Percentiles rank a stretch among this genome's conserved stretches.
Conservation (phyloP, 139 green algal species). For the Nannochloris sp. region DNA sequence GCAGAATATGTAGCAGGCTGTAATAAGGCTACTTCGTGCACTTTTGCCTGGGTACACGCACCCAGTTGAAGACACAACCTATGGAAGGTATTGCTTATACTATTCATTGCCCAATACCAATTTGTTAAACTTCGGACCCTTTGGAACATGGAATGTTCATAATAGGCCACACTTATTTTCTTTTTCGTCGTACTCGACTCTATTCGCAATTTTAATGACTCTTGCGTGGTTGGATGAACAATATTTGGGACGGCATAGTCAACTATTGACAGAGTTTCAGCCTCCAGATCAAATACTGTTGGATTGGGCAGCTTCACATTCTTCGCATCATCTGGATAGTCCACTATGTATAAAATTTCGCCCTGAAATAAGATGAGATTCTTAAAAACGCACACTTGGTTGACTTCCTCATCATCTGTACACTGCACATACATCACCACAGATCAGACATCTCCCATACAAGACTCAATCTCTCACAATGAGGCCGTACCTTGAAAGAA, state of each 20-base stretch:
- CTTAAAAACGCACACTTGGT: conserved; percentile 6
- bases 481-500: conserved; percentile 2
- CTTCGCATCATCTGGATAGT: background rate
- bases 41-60: background rate
- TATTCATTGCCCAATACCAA: conserved; percentile 11
- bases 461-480: background rate
- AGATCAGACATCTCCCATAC: background rate
- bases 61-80: conserved; percentile 1
- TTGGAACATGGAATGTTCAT: conserved; percentile 10
- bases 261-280: background rate
- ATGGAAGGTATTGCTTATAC: conserved; percentile 7
- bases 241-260: background rate
- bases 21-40: conserved; percentile 1
- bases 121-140: conserved; percentile 6
- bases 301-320: conserved; percentile 2
- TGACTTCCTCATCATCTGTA: background rate
- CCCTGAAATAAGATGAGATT: conserved; percentile 5
- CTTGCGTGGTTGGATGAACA: background rate
- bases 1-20: conserved; percentile 6
- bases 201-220: background rate
- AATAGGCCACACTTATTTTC: background rate
- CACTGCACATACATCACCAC: background rate
- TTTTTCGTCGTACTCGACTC: background rate
- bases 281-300: conserved; percentile 4
- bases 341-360: conserved; percentile 6